Base-by-base conservation (phyloP, 2,329 filamentous ascomycete species). In the Verticillium tricorpus region DNA sequence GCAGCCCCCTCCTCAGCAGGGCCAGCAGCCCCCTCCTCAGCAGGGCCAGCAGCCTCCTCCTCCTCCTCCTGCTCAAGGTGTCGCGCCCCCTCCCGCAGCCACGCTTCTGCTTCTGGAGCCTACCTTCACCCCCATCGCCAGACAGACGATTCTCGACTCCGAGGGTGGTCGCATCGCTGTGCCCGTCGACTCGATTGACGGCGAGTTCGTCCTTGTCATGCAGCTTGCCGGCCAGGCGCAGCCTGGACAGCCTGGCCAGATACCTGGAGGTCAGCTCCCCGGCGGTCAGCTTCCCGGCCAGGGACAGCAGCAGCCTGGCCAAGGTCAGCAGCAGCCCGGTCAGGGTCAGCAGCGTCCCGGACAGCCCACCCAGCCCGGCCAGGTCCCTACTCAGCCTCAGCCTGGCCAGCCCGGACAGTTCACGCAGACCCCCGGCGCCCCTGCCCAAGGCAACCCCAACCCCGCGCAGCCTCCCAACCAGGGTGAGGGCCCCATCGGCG, bases 171-270 rank as follows among this genome's bases (percentile, higher is more conserved):
- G 66, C 34, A 64, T 67, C 34, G 66, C 65, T 22, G 64, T 67
- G 5, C 65, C 66, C 22, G 65, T 67, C 2, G 64, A 37, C 52
- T 62, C 66, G 55, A 63, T 67, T 12, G 66, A 67, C 39, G 66
- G 66, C 57, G 66, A 67, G 57, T 67, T 67, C 54, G 67, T 67
- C 8, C 56, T 67, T 17, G 67, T 65, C 17, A 67, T 67, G 66
- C 60, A 62, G 40, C 62, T 67, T 17, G 61, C 62, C 57, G 40
- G 40, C 40, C 40, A 50, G 40, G 40, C n/a, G 9, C 61, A 14
- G 50, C 62, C 15, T 63, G 62, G 57, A 57, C 60, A 65, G 39
- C 58, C 63, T 8, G 56, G 34, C 2, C 56, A 57, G 34, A 45
- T 55, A 3, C 60, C 56, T 12, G 57, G 57, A 11, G 11, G 15